Conservation (phyloP, 805 yeast genomes). For the Wickerhamomyces pijperi region DNA sequence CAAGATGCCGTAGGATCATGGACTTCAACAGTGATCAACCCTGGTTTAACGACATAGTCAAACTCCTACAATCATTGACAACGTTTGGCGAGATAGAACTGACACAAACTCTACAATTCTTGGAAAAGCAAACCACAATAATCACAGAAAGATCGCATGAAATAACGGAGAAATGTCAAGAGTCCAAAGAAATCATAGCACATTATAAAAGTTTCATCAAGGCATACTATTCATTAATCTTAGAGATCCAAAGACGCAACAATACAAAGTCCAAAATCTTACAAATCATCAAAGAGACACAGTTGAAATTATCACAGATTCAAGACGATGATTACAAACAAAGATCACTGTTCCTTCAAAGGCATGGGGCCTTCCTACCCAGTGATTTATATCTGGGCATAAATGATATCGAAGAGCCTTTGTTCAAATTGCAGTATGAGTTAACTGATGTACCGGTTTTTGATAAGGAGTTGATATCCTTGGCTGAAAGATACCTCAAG, state of each 20-base stretch:
- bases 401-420: conserved; percentile 18
- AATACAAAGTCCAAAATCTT: conserved; percentile 29
- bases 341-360: conserved; percentile 31
- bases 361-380: conserved; percentile 48
- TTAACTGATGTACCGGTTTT: conserved; percentile 3
- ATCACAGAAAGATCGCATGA: conserved; percentile 4
- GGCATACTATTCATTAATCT: conserved; percentile 39
- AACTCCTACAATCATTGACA: conserved; percentile 13
- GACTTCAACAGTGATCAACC: conserved; percentile 22
- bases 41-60: conserved; percentile 14
- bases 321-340: conserved; percentile 31
- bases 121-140: conserved; percentile 8
- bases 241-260: conserved; percentile 43
- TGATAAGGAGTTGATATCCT: conserved; percentile 2
- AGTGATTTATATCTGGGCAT: conserved; percentile 36
- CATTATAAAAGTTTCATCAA: conserved; percentile 40
- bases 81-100: conserved; percentile 14
- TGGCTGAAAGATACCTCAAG: conserved; percentile 13
- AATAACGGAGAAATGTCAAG: conserved; percentile 9
- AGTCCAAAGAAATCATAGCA: conserved; percentile 25
- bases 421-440: conserved; percentile 1
- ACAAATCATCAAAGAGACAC: conserved; percentile 29
- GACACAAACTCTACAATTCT: conserved; percentile 3
- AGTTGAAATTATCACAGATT: conserved; percentile 25
- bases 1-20: conserved; percentile 12